Conservation (phyloP, 2,329 filamentous ascomycete species). For the Aspergillus jensenii region DNA sequence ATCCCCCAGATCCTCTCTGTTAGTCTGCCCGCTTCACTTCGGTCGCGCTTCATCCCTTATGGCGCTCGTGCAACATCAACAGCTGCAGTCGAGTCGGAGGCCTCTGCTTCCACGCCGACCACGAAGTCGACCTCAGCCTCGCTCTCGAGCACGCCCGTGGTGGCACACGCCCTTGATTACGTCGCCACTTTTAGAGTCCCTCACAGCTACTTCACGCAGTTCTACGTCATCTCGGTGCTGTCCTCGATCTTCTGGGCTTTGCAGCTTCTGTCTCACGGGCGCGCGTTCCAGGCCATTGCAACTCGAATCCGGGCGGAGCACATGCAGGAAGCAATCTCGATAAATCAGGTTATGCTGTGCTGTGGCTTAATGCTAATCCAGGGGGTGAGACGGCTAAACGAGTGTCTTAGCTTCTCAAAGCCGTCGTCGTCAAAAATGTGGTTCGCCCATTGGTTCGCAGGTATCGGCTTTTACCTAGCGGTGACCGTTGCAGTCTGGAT, state of each 20-base stretch:
- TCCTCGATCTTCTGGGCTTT: conserved; percentile 73
- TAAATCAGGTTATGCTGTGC: conserved; percentile 62
- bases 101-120: conserved; percentile 12
- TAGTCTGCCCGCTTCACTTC: conserved; percentile 52
- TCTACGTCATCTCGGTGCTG: conserved; percentile 72
- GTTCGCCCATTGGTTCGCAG: conserved; percentile 78
- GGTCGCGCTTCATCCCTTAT: conserved; percentile 59
- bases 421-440: conserved; percentile 78
- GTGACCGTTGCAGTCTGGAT: conserved; percentile 80
- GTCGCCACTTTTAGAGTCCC: conserved; percentile 65
- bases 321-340: conserved; percentile 51
- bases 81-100: conserved; percentile 17
- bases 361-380: conserved; percentile 77
- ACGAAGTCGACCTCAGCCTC: conserved; percentile 7
- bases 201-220: conserved; percentile 86
- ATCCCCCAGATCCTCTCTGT: conserved; percentile 48
- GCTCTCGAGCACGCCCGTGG: conserved; percentile 13
- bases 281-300: conserved; percentile 52
- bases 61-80: conserved; percentile 52
- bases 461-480: conserved; percentile 71
- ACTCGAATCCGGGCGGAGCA: conserved; percentile 39
- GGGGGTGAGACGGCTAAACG: conserved; percentile 71
- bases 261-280: conserved; percentile 60
- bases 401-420: conserved; percentile 66
- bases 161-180: conserved; percentile 46